These are phyloP conservation scores for Pseudopyrenochaeta lycopersici DNA, from an alignment of 2,329 filamentous ascomycete genomes.

Conservation along the genomic window DNA sequence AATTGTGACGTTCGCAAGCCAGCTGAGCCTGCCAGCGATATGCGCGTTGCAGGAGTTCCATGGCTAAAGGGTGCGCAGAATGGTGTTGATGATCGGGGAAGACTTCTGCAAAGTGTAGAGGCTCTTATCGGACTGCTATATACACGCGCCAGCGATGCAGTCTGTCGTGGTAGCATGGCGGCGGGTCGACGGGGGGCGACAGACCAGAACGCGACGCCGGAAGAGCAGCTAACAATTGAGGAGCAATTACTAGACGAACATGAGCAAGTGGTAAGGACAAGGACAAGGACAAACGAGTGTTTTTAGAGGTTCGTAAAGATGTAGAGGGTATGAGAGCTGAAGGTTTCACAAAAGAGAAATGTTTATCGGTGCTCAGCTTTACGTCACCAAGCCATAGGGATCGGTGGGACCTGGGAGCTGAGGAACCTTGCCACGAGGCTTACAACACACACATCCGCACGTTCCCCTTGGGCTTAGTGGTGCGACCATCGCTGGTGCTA, in stretches of 20 bases:
- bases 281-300: slow-evolving; percentile 1
- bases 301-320: not conserved
- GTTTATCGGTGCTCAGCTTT: slow-evolving; percentile 24
- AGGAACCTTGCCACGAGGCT: slow-evolving; percentile 12
- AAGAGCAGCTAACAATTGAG: slow-evolving; percentile 13
- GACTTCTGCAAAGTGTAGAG: slow-evolving; percentile 19
- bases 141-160: slow-evolving; percentile 39
- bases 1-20: slow-evolving; percentile 26
- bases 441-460: slow-evolving; percentile 16
- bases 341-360: slow-evolving; percentile 13
- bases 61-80: slow-evolving; percentile 39
- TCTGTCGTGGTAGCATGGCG: slow-evolving; percentile 43
- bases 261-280: slow-evolving; percentile 1
- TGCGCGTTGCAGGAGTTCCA: slow-evolving; percentile 33
- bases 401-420: slow-evolving; percentile 18
- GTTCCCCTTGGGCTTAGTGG: slow-evolving; percentile 27
- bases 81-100: slow-evolving; percentile 20
- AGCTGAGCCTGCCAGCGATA: slow-evolving; percentile 27
- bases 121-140: slow-evolving; percentile 28
- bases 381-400: slow-evolving; percentile 17
- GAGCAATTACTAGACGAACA: slow-evolving; percentile 7
- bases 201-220: not conserved
- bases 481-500: not conserved
- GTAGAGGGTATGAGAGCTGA: not conserved
- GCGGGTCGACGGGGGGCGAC: slow-evolving; percentile 9